These are phyloP conservation scores for Malus hybrid DNA, from an alignment of 331 rosid species.

Conservation along the genomic window DNA sequence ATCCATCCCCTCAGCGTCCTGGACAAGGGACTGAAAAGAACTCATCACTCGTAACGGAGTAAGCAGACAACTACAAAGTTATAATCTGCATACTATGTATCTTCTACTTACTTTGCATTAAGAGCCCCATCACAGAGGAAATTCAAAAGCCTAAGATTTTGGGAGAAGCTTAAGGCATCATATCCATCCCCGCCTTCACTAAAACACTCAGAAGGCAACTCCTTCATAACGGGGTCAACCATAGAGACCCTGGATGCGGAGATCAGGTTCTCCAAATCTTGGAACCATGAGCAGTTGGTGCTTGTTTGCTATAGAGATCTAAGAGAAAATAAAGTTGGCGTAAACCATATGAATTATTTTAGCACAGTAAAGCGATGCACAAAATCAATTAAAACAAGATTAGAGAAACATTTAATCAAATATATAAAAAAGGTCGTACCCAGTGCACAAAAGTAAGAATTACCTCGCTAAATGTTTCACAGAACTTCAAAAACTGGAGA, in stretches of 20 bases:
- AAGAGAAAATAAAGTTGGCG: constrained; percentile 5
- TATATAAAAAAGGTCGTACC: too few species aligned
- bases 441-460: too few species aligned
- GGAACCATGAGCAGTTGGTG: constrained; percentile 50
- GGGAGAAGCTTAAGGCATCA: constrained; percentile 35
- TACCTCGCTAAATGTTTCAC: too few species aligned
- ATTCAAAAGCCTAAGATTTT: constrained; percentile 5
- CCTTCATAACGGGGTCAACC: constrained; percentile 17
- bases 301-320: constrained; percentile 29
- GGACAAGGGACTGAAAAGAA: constrained; percentile 13
- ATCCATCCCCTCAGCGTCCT: constrained; percentile 59
- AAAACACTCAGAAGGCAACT: constrained; percentile 47
- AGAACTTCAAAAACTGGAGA: too few species aligned
- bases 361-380: too few species aligned
- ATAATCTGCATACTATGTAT: background rate
- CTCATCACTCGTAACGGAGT: constrained; percentile 1
- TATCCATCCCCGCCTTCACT: background rate
- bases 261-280: constrained; percentile 39
- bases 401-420: too few species aligned
- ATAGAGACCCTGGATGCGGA: constrained; percentile 32
- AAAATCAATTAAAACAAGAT: too few species aligned
- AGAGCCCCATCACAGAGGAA: constrained; percentile 80
- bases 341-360: background rate
- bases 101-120: constrained; percentile 51
- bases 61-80: background rate